These are phyloP conservation scores for Marasmius oreades DNA, from an alignment of 1,284 basidiomycete species.

Conservation along the genomic window DNA sequence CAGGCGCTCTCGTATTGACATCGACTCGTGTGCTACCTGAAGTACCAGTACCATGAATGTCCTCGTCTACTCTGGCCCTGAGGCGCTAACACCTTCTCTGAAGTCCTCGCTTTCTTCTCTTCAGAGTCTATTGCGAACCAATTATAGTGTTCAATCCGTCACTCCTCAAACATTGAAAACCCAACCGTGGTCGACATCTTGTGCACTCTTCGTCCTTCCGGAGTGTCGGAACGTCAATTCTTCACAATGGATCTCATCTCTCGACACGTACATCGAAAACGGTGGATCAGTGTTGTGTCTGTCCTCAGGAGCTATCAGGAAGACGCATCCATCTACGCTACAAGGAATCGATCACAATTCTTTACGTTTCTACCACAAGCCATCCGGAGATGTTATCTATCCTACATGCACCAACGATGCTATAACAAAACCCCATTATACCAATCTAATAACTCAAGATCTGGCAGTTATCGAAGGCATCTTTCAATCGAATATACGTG, in stretches of 20 bases:
- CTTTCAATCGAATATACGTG: conserved; percentile 15
- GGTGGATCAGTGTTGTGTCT: conserved; percentile 74
- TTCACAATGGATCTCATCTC: conserved; percentile 42
- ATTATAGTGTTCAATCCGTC: conserved; percentile 77
- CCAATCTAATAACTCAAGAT: conserved; percentile 32
- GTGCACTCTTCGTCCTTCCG: conserved; percentile 78
- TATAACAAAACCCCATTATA: conserved; percentile 23
- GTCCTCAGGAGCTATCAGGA: conserved; percentile 23
- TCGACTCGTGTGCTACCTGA: no score
- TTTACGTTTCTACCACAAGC: conserved; percentile 16
- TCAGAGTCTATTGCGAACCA: conserved; percentile 57
- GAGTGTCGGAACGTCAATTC: conserved; percentile 44
- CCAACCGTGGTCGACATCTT: conserved; percentile 75
- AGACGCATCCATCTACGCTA: conserved; percentile 13
- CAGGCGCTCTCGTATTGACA: no score
- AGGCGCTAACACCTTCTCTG: conserved; percentile 57
- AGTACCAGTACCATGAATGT: conserved; percentile 68
- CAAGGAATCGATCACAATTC: conserved; percentile 12
- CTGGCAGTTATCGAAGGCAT: conserved; percentile 23
- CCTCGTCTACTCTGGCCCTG: conserved; percentile 75
- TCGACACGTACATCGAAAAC: conserved; percentile 60
- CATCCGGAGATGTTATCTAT: conserved; percentile 7
- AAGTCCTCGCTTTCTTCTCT: conserved; percentile 55
- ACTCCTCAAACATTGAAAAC: conserved; percentile 51
- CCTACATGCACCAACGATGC: conserved; percentile 8